Conservation (phyloP, 2,329 filamentous ascomycete species). For the Stachybotrys chartarum region DNA sequence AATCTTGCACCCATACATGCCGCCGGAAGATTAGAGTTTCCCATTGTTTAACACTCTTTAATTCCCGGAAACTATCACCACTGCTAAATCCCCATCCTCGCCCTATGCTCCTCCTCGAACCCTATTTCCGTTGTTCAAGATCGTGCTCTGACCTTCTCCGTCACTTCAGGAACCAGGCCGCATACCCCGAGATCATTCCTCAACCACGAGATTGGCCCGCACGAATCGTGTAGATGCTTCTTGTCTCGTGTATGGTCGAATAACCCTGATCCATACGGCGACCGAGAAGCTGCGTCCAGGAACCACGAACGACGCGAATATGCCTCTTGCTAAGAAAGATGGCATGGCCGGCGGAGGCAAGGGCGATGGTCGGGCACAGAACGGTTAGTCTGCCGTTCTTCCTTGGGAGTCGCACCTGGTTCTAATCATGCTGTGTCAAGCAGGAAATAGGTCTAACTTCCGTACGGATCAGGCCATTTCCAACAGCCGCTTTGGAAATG, state of each 20-base stretch:
- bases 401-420: not conserved
- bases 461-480: conserved; percentile 87
- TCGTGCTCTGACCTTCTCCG: not conserved
- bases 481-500: conserved; percentile 58
- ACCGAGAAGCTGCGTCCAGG: conserved; percentile 13
- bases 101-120: not conserved
- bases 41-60: too few species aligned
- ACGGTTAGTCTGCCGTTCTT: conserved; percentile 21
- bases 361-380: conserved; percentile 22
- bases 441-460: conserved; percentile 64
- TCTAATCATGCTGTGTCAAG: conserved; percentile 4
- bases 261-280: conserved; percentile 11
- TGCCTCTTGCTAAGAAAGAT: conserved; percentile 34
- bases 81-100: not conserved
- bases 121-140: not conserved
- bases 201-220: not conserved
- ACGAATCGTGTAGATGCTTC: not conserved
- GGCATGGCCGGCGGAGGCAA: conserved; percentile 20
- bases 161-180: not conserved
- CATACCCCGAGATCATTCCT: not conserved
- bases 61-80: not conserved
- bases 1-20: too few species aligned
- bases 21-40: too few species aligned
- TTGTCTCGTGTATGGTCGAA: conserved; percentile 15
- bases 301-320: conserved; percentile 16